Evolutionary conservation across 2,329 filamentous ascomycete species (phyloP), one percentile per base, ranked within the genome.

Genomic region (Beauveria rudraprayagi): DNA sequence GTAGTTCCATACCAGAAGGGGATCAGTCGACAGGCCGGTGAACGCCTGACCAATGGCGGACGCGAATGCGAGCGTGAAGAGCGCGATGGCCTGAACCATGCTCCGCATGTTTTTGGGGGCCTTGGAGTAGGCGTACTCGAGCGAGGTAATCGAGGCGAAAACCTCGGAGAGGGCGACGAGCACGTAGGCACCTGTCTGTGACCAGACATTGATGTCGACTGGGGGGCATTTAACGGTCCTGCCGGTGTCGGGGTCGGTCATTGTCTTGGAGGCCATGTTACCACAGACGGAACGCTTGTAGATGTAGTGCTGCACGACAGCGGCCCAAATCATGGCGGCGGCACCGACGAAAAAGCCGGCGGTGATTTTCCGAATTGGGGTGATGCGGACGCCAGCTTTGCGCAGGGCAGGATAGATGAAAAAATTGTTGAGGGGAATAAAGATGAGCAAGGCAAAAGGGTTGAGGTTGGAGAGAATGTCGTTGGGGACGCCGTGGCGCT

Each of bases 61-160:
- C 7, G 85, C 83, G 68, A 91, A 83, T 53, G 88, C 86, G 43
- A 81, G 84, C 76, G 83, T 87, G 75, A 91, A 88, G 56, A 90
- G 81, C 54, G 83, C 83, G 59, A 91, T 78, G 10, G 84, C 83
- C 66, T 81, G 80, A n/a, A 92, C 85, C 60, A 91, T 80, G 28
- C 85, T 87, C 6, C 87, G 81, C 88, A 92, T 92, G 75, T 90
- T 91, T 69, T 80, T 81, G 9, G 89, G 89, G 0, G 88, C 87
- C 72, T 91, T 91, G 68, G 87, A 87, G 74, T 85, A 91, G 24
- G 89, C 88, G 66, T 90, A 91, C 72, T 92, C 88, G 17, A 90
- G 80, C 14, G 81, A 83, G 1, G 79, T 82, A 65, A 81, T 81
- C 61, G 76, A 78, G 1, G 78, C 76, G 60, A 78, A 74, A 52